phyloP scores from a whole-genome alignment of 192 early-diverging fungal species.

The Polychytrium aggregatum region DNA sequence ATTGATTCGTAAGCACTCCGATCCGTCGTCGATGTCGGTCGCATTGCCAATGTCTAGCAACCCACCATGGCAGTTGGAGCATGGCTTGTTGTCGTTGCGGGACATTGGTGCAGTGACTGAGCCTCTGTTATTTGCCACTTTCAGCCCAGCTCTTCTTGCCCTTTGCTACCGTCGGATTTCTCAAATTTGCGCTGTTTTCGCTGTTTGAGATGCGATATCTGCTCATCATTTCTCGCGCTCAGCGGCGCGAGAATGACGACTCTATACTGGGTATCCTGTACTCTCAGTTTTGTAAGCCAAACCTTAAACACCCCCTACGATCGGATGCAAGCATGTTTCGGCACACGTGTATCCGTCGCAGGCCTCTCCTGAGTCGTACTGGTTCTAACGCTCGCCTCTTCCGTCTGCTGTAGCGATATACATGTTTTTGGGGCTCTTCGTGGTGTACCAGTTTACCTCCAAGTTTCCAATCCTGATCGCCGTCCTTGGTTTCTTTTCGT shows the following conservation, averaged over 20 bases:
- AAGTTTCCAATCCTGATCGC: slow-evolving; percentile 31
- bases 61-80: too few relatives aligned
- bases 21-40: not conserved
- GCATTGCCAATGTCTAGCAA: slow-evolving; percentile 3
- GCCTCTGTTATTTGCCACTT: not conserved
- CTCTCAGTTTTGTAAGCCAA: too few relatives aligned
- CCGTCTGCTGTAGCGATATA: too few relatives aligned
- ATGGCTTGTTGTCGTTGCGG: too few relatives aligned
- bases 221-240: slow-evolving; percentile 53
- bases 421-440: slow-evolving; percentile 48
- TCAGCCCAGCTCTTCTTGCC: slow-evolving; percentile 40
- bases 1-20: slow-evolving; percentile 21
- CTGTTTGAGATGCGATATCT: slow-evolving; percentile 62
- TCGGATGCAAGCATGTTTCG: too few relatives aligned
- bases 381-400: too few relatives aligned
- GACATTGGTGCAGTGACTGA: too few relatives aligned
- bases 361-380: too few relatives aligned
- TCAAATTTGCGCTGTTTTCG: slow-evolving; percentile 56
- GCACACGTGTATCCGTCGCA: too few relatives aligned
- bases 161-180: slow-evolving; percentile 46
- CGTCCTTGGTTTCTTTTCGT: slow-evolving; percentile 30
- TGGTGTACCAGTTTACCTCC: slow-evolving; percentile 47
- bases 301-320: too few relatives aligned
- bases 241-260: slow-evolving; percentile 44
- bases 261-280: too few relatives aligned